phyloP scores from a whole-genome alignment of 2,329 filamentous ascomycete genomes.

The Pseudogymnoascus pannorum region DNA sequence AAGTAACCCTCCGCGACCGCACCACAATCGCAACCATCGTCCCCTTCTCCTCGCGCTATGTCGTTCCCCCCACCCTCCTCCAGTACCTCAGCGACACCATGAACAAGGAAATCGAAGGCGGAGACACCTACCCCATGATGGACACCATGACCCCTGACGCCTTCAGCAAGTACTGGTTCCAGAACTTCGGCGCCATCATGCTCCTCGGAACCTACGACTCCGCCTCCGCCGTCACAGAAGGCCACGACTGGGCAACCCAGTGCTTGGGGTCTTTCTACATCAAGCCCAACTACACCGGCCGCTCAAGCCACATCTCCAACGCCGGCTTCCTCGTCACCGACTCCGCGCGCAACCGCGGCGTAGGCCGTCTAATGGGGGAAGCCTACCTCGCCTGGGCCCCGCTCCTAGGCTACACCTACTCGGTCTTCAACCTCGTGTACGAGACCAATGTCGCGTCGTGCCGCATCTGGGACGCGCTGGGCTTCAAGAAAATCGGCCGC shows the following conservation, averaged over 20 bases:
- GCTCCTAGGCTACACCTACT: constrained; percentile 60
- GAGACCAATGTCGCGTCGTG: constrained; percentile 67
- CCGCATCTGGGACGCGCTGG: constrained; percentile 65
- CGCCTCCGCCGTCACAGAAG: constrained; percentile 40
- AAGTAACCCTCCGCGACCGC: constrained; percentile 59
- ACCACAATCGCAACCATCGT: constrained; percentile 62
- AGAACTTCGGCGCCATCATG: constrained; percentile 66
- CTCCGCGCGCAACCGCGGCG: constrained; percentile 47
- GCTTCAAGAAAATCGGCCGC: constrained; percentile 65
- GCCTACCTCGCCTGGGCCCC: constrained; percentile 51
- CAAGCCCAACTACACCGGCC: constrained; percentile 68
- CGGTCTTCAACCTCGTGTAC: constrained; percentile 69
- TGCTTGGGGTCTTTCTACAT: constrained; percentile 67
- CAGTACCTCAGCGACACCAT: constrained; percentile 59
- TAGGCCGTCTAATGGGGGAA: constrained; percentile 49
- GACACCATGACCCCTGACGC: constrained; percentile 51
- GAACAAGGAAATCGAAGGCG: constrained; percentile 65
- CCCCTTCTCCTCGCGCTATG: constrained; percentile 54
- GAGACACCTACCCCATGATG: constrained; percentile 66
- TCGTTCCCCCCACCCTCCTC: constrained; percentile 55
- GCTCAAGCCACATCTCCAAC: constrained; percentile 67
- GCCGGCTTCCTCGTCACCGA: constrained; percentile 52
- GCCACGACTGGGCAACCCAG: constrained; percentile 55
- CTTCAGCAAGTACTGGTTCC: constrained; percentile 67
- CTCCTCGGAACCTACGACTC: constrained; percentile 56